These are phyloP conservation scores for Dendrobium chrysotoxum DNA, from an alignment of 106 monocot species.

Conservation along the genomic window DNA sequence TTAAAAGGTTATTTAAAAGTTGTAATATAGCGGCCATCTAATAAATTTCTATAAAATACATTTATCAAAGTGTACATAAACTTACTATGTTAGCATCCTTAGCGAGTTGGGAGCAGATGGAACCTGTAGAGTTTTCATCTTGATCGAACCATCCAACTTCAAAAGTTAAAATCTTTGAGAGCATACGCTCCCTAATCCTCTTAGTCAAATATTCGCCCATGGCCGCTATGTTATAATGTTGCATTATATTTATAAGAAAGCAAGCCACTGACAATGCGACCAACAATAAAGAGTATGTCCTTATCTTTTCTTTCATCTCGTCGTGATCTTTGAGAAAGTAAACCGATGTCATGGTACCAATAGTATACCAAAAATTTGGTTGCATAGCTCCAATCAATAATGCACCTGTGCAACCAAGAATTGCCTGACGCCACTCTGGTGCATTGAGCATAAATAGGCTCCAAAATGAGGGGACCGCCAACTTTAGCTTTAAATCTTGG, in stretches of 20 bases:
- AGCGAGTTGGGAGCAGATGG: too few relatives aligned
- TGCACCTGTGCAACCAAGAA: neutral
- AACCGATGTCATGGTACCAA: neutral
- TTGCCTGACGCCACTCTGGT: neutral
- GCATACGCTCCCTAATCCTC: slow-evolving; percentile 12
- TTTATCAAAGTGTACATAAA: too few relatives aligned
- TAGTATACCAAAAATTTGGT: neutral
- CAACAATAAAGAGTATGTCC: slow-evolving; percentile 1
- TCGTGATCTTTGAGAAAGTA: neutral
- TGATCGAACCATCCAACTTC: slow-evolving; percentile 17
- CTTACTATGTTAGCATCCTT: too few relatives aligned
- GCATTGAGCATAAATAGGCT: neutral
- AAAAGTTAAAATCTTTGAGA: slow-evolving; percentile 10
- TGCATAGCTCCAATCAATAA: neutral
- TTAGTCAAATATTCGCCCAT: slow-evolving; percentile 13
- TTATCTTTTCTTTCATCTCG: neutral
- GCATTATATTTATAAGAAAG: slow-evolving; percentile 6
- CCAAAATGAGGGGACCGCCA: neutral
- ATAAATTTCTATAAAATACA: too few relatives aligned
- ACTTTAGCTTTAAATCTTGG: neutral
- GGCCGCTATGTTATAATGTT: slow-evolving; percentile 16
- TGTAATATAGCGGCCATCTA: too few relatives aligned
- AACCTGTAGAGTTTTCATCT: slow-evolving; percentile 8
- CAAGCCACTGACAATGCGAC: neutral
- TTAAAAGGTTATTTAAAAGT: too few relatives aligned